Evolutionary conservation across 257 asterid genomes (phyloP), one percentile per base, ranked within the genome.

Genomic region (Orobanche coerulescens): DNA sequence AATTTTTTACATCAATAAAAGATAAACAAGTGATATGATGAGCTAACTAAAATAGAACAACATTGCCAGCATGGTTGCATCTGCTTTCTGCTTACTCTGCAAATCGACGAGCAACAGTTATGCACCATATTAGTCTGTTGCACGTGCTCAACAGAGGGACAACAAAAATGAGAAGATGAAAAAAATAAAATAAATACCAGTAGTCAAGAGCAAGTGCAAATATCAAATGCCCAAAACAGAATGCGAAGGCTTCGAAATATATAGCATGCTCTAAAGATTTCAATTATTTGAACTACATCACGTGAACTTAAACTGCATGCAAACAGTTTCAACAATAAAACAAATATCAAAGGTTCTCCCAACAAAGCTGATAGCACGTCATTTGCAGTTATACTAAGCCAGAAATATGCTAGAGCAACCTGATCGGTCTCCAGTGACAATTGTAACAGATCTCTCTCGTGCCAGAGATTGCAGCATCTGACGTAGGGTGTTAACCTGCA

Each of bases 401-500:
- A n/a, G 64, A 65, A 66, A 46, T 50, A 23, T 42, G 59, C 47
- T 26, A 66, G n/a, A 66, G 55, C 64, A 42, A 93, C 97, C 99
- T 83, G 99, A 86, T 73, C 75, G 75, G 61, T 70, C 63, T 58
- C 94, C 77, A 12, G 97, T 83, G 46, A 93, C 85, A 75, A 93
- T 79, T 48, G 89, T 85, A 64, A 83, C 76, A 19, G 89, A 70
- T 74, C 88, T 79, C 62, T 67, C 71, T 52, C 94, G 73, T 56
- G 83, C 84, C 77, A 84, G 61, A 56, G 78, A 72, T 54, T 81
- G 87, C 77, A 93, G 82, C 82, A 86, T 92, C 74, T 86, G 76
- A 25, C 96, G 84, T 61, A 93, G 75, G 67, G 84, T 78, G 68
- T 82, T 81, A 59, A 93, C 93, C 97, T 93, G 90, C 53, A 70